A percentile compares a stretch with the other conserved stretches of the same genome.
Conservation (phyloP, 768 basidiomycete genomes). For the Neoboletus magnificus region DNA sequence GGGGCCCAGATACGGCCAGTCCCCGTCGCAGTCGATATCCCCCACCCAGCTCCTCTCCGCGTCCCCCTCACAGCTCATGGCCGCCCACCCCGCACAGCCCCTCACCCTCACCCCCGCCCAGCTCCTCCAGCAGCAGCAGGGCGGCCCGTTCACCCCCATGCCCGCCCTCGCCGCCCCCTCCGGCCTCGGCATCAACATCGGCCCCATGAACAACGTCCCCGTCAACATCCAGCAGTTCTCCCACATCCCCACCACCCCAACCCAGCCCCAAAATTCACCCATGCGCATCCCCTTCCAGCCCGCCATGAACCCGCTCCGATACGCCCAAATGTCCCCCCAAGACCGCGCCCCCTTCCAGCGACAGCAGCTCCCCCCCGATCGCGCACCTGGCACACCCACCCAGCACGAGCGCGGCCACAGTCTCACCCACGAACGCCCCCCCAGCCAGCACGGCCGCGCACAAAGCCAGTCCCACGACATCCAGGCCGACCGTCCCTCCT, state of each 20-base stretch:
- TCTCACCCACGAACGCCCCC: constrained; percentile 24
- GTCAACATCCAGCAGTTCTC: constrained; percentile 21
- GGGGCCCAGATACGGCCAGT: not conserved
- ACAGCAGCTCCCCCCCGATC: constrained; percentile 25
- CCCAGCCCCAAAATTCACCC: constrained; percentile 22
- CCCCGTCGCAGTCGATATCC: constrained; percentile 23
- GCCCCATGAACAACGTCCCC: constrained; percentile 1
- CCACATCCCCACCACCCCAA: constrained; percentile 18
- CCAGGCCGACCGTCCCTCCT: constrained; percentile 25
- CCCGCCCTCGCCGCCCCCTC: constrained; percentile 6
- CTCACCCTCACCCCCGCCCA: constrained; percentile 37
- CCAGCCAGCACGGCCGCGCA: constrained; percentile 23
- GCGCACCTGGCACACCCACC: constrained; percentile 16
- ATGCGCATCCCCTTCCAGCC: constrained; percentile 19
- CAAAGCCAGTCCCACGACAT: constrained; percentile 24
- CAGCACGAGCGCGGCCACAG: constrained; percentile 23
- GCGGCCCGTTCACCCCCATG: constrained; percentile 11
- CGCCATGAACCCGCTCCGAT: constrained; percentile 22
- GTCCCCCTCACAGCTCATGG: constrained; percentile 22
- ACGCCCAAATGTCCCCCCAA: constrained; percentile 27
- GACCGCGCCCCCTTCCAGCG: constrained; percentile 30
- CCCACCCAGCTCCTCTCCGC: constrained; percentile 8
- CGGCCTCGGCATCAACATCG: not conserved
- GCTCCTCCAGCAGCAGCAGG: constrained; percentile 35
- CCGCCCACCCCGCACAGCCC: constrained; percentile 4